A percentile compares a stretch with the other conserved stretches of the same genome.
These are phyloP conservation scores for Tetrapisispora taiwanensis DNA, from an alignment of 805 yeast species.

Conservation along the genomic window DNA sequence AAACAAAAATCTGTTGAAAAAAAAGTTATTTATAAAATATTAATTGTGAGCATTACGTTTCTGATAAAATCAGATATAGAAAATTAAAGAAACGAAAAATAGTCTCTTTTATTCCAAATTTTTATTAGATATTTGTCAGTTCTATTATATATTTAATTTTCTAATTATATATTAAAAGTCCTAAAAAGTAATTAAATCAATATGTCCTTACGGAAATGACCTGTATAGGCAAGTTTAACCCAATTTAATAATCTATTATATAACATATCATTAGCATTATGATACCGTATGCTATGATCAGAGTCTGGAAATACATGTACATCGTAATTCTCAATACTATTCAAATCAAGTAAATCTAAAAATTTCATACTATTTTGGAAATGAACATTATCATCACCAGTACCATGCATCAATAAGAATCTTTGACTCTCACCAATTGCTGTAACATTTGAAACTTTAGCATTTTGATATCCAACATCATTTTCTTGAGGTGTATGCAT, in stretches of 20 bases:
- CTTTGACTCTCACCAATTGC: conserved; percentile 49
- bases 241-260: conserved; percentile 58
- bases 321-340: conserved; percentile 75
- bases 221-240: conserved; percentile 52
- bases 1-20: too few relatives aligned
- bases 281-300: conserved; percentile 63
- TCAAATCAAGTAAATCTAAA: conserved; percentile 61
- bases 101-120: too few relatives aligned
- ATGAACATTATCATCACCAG: conserved; percentile 97
- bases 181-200: conserved; percentile 7
- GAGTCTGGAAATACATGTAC: conserved; percentile 73
- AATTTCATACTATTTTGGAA: conserved; percentile 78
- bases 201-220: conserved; percentile 27
- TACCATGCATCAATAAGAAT: conserved; percentile 86
- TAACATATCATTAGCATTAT: conserved; percentile 61
- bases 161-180: too few relatives aligned
- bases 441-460: conserved; percentile 48
- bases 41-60: too few relatives aligned
- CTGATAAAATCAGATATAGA: too few relatives aligned
- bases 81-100: too few relatives aligned
- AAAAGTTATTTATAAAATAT: too few relatives aligned
- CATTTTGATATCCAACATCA: conserved; percentile 46
- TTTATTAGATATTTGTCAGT: too few relatives aligned
- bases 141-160: too few relatives aligned
- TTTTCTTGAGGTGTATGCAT: conserved; percentile 77